Conservation (phyloP, 768 basidiomycete genomes). For the Tephrocybe sp. region DNA sequence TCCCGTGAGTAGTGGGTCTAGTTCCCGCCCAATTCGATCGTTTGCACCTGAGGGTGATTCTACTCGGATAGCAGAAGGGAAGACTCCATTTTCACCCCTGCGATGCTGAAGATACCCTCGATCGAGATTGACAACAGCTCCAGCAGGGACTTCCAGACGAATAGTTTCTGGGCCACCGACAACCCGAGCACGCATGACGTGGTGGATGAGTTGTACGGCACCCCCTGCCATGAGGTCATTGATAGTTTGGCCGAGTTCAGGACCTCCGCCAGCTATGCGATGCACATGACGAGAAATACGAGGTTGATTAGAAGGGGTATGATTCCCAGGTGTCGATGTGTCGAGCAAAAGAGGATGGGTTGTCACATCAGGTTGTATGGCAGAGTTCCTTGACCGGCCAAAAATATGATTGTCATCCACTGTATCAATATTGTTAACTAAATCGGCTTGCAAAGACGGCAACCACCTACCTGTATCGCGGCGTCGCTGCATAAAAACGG, state of each 20-base stretch:
- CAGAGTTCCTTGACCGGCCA: constrained; percentile 53
- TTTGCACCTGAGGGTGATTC: constrained; percentile 49
- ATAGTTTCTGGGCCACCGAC: constrained; percentile 63
- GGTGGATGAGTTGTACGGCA: constrained; percentile 80
- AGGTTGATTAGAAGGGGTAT: constrained; percentile 40
- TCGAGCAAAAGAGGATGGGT: constrained; percentile 84
- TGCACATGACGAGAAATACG: constrained; percentile 55
- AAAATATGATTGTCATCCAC: constrained; percentile 62
- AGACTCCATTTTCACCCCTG: constrained; percentile 42
- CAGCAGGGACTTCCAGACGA: constrained; percentile 72
- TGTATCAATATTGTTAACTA: constrained; percentile 19
- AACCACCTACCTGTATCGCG: constrained; percentile 44
- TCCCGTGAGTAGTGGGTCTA: constrained; percentile 76
- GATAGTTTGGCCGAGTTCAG: constrained; percentile 70
- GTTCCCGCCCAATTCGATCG: constrained; percentile 53
- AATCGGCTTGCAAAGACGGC: constrained; percentile 8
- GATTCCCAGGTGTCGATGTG: constrained; percentile 42
- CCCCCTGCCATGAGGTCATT: constrained; percentile 81
- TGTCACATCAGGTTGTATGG: constrained; percentile 63
- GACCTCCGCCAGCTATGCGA: constrained; percentile 48
- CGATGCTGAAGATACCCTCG: constrained; percentile 50
- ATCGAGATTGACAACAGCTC: constrained; percentile 58
- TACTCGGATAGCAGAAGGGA: constrained; percentile 58
- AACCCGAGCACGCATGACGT: constrained; percentile 64
- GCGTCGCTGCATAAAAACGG: constrained; percentile 52